Conservation (phyloP, 176 grass and related monocot genomes). For the Zoysia pacifica region DNA sequence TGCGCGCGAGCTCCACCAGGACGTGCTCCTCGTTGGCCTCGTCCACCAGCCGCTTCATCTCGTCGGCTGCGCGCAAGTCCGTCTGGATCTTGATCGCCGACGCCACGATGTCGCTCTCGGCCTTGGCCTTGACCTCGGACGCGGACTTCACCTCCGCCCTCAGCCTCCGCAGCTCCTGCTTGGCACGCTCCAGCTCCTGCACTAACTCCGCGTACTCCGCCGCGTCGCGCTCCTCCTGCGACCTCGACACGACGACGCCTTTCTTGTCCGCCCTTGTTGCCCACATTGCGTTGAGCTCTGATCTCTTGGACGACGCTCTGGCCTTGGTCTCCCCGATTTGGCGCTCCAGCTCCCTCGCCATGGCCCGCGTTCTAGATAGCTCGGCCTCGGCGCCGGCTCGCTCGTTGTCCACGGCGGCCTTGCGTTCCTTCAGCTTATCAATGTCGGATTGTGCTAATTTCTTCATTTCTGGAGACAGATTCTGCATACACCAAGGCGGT, state of each 20-base stretch:
- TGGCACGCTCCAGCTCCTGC: slow-evolving; percentile 59
- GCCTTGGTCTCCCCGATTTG: slow-evolving; percentile 63
- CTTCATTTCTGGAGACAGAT: slow-evolving; percentile 43
- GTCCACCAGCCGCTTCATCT: slow-evolving; percentile 63
- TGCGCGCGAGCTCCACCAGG: slow-evolving; percentile 91
- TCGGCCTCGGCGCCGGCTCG: slow-evolving; percentile 57
- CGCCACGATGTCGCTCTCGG: slow-evolving; percentile 72
- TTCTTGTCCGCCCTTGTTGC: background rate
- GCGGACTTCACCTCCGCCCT: slow-evolving; percentile 55
- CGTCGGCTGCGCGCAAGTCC: slow-evolving; percentile 53
- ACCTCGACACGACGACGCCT: background rate
- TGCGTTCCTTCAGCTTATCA: slow-evolving; percentile 53
- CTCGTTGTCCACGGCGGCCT: slow-evolving; percentile 53
- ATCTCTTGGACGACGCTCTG: slow-evolving; percentile 39
- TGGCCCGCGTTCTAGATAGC: slow-evolving; percentile 41
- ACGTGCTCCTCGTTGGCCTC: slow-evolving; percentile 93
- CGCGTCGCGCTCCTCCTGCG: slow-evolving; percentile 9
- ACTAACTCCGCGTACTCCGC: slow-evolving; percentile 42
- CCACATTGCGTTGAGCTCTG: slow-evolving; percentile 21
- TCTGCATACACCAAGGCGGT: slow-evolving; percentile 24
- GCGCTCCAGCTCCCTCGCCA: slow-evolving; percentile 47
- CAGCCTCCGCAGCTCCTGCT: slow-evolving; percentile 62
- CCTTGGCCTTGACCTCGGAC: slow-evolving; percentile 63
- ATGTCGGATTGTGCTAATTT: slow-evolving; percentile 47
- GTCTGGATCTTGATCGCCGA: slow-evolving; percentile 53